These are phyloP conservation scores for Rhazya stricta DNA, from an alignment of 257 asterid genomes.

Conservation along the genomic window DNA sequence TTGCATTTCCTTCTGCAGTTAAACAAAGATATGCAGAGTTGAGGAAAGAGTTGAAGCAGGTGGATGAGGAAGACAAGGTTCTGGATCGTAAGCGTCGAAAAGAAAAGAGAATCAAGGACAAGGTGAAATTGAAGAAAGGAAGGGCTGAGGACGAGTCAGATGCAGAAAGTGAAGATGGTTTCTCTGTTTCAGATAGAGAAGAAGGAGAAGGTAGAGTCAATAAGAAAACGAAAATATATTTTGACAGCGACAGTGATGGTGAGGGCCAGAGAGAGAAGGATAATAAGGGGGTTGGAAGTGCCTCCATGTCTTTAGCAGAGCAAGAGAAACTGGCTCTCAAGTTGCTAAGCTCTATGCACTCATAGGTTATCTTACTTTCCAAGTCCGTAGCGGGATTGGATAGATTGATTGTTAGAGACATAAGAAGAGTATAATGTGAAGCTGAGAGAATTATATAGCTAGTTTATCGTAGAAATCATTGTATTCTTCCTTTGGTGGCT, in stretches of 20 bases:
- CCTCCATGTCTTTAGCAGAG: constrained; percentile 54
- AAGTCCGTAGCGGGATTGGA: background rate
- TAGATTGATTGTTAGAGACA: too few relatives aligned
- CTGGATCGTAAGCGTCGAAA: constrained; percentile 56
- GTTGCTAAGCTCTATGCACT: constrained; percentile 72
- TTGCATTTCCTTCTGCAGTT: constrained; percentile 40
- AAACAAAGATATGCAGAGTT: constrained; percentile 50
- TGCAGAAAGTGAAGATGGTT: constrained; percentile 34
- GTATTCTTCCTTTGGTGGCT: background rate
- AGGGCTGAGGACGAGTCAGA: constrained; percentile 41
- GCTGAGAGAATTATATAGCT: background rate
- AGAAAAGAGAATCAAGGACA: constrained; percentile 70
- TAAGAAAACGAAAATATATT: constrained; percentile 53
- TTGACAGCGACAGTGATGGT: constrained; percentile 52
- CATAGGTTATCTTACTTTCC: constrained; percentile 13
- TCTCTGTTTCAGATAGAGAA: constrained; percentile 40
- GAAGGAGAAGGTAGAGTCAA: constrained; percentile 16
- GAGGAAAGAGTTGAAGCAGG: constrained; percentile 59
- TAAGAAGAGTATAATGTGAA: background rate
- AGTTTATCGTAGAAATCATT: background rate
- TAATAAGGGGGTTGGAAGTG: constrained; percentile 17
- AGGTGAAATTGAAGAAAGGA: constrained; percentile 62
- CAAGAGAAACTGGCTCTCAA: constrained; percentile 89
- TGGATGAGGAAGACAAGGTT: constrained; percentile 78
- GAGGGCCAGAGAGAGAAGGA: constrained; percentile 18